Evolutionary conservation across 371 early-diverging fungal species (phyloP).

Genomic region (Zopfochytrium polystomum): DNA sequence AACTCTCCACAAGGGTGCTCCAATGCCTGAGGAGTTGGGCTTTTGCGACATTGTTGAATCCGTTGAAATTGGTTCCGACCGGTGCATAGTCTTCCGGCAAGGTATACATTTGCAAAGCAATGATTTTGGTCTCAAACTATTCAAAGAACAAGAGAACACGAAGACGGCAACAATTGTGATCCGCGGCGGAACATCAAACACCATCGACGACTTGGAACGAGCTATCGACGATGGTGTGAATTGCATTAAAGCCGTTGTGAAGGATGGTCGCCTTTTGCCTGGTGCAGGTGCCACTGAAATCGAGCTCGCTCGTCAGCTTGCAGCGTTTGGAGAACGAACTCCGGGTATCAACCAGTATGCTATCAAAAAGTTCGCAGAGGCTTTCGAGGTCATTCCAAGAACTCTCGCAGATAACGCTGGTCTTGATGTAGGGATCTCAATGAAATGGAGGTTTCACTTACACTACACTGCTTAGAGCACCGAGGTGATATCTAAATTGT

Average conservation of each 20-base stretch:
- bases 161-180: constrained; percentile 94
- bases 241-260: constrained; percentile 88
- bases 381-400: constrained; percentile 92
- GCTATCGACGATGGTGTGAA: constrained; percentile 98
- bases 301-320: constrained; percentile 69
- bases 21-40: constrained; percentile 96
- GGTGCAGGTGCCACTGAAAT: constrained; percentile 97
- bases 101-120: constrained; percentile 16
- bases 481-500: constrained; percentile 86
- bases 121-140: background rate
- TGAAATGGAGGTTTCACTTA: background rate
- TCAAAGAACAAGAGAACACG: constrained; percentile 61
- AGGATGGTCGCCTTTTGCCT: constrained; percentile 82
- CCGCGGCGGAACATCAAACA: constrained; percentile 96
- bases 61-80: constrained; percentile 94
- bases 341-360: constrained; percentile 95
- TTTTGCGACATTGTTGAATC: constrained; percentile 92
- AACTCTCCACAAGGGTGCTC: constrained; percentile 63
- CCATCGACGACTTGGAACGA: constrained; percentile 96
- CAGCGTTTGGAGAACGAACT: constrained; percentile 54
- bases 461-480: constrained; percentile 54
- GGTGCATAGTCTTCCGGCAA: constrained; percentile 94
- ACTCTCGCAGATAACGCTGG: constrained; percentile 96
- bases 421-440: constrained; percentile 63
- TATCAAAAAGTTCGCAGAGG: constrained; percentile 94